Percentiles rank a stretch among this genome's conserved stretches.
These are phyloP conservation scores for Eucalyptus caleyi DNA, from an alignment of 345 rosid genomes.

Conservation along the genomic window DNA sequence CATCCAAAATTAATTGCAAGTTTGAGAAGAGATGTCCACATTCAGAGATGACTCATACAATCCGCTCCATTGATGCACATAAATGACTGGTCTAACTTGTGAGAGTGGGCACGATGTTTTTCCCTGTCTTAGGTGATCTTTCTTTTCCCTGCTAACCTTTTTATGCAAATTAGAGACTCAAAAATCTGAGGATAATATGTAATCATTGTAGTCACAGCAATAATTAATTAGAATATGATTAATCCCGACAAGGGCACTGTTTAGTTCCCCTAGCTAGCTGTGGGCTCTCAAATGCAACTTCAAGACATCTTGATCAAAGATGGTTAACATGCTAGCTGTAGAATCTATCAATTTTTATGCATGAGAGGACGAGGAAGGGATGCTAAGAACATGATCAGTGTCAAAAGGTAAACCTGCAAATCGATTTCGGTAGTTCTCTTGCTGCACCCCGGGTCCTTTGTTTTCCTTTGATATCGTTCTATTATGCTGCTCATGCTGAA, in stretches of 20 bases:
- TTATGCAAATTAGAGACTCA: neutral
- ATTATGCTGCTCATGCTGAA: slow-evolving; percentile 43
- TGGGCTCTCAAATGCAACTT: neutral
- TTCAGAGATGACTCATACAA: neutral
- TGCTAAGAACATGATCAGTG: slow-evolving; percentile 3
- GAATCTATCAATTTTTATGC: neutral
- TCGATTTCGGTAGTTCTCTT: slow-evolving; percentile 5
- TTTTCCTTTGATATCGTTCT: slow-evolving; percentile 55
- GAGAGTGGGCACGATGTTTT: neutral
- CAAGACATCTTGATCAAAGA: neutral
- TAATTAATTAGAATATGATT: neutral
- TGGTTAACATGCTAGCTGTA: neutral
- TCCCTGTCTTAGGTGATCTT: neutral
- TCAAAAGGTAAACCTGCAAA: slow-evolving; percentile 14
- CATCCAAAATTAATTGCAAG: neutral
- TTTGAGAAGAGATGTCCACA: neutral
- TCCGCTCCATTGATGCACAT: neutral
- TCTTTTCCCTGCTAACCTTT: neutral
- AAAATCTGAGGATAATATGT: neutral
- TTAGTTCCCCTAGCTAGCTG: neutral
- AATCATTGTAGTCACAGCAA: neutral
- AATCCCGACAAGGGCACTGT: neutral
- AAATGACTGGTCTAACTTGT: neutral
- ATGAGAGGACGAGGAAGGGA: neutral
- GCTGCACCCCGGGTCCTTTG: slow-evolving; percentile 29